phyloP scores from a whole-genome alignment of 208 protist genomes.

The Tetramitus jugosus region DNA sequence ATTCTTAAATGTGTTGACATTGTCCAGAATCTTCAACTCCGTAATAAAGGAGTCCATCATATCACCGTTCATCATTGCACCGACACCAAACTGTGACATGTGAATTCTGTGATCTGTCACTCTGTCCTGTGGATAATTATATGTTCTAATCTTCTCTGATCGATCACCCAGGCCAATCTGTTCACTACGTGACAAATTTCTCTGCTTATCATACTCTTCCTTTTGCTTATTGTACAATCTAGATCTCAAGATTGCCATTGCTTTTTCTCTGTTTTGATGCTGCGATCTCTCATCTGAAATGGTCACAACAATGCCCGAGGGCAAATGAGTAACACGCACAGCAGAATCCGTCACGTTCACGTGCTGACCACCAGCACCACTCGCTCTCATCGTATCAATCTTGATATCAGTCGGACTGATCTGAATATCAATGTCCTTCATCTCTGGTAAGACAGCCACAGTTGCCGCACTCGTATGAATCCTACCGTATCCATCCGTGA shows the following conservation, averaged over 20 bases:
- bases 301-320: conserved; percentile 48
- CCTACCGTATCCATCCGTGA: neutral
- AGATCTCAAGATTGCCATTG: conserved; percentile 46
- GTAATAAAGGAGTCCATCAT: no score
- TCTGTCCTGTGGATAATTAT: conserved; percentile 58
- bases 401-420: conserved; percentile 43
- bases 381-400: conserved; percentile 45
- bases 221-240: conserved; percentile 45
- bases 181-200: conserved; percentile 22
- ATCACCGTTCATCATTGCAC: conserved; percentile 36
- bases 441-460: neutral
- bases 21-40: no score
- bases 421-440: conserved; percentile 39
- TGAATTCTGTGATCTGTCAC: conserved; percentile 52
- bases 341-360: conserved; percentile 67
- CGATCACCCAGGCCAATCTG: conserved; percentile 42
- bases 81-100: conserved; percentile 35
- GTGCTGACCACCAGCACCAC: conserved; percentile 56
- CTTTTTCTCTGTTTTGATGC: conserved; percentile 51
- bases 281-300: conserved; percentile 62
- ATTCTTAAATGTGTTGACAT: no score
- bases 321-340: conserved; percentile 58
- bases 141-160: conserved; percentile 58
- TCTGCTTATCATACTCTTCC: conserved; percentile 27
- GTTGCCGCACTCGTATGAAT: neutral